Base-by-base conservation (phyloP, 2,329 filamentous ascomycete species). In the Aspergillus fischeri region DNA sequence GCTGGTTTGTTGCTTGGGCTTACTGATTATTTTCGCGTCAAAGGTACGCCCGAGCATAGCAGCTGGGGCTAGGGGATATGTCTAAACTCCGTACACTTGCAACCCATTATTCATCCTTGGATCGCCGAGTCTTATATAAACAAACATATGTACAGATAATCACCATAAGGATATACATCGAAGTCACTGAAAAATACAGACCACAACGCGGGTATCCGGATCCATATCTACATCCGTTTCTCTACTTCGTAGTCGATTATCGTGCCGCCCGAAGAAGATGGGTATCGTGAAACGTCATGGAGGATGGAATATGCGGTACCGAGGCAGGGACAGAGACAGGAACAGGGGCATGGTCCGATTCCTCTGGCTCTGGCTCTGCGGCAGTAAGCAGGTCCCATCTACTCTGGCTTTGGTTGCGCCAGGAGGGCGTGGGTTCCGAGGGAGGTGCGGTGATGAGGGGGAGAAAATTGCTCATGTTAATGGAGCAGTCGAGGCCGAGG, bases 401-500 rank as follows among this genome's bases (percentile, higher is more conserved):
- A 24, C 8, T 24, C 7, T 45, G 42, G 32, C 11, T 17, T 11
- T 45, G 20, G 8, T 11, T 7, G 42, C 42, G 42, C n/a, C n/a
- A 45, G 42, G 20, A 24, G 5, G 42, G 42, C 9, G 42, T 10
- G 20, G 42, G 42, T 3, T 8, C 42, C 17, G 32, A 61, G 49
- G 29, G 55, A 21, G 17, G 55, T 38, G 59, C 53, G 11, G 61
- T 63, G 9, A 66, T 60, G 14, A 61, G 60, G 35, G 64, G 66
- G 17, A 70, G 61, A 25, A 67, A 70, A 32, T 69, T 68, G 17
- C 69, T 62, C 27, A 67, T 65, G 4, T 65, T 68, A 10, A 72
- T 60, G 4, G 68, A 64, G 42, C 64, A 67, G 21, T 72, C 70
- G 10, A 74, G 60, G n/a, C 67, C 68, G 1, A 74, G 54, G 3